Conservation (phyloP, 2,329 filamentous ascomycete species). For the Blastomyces parvus region DNA sequence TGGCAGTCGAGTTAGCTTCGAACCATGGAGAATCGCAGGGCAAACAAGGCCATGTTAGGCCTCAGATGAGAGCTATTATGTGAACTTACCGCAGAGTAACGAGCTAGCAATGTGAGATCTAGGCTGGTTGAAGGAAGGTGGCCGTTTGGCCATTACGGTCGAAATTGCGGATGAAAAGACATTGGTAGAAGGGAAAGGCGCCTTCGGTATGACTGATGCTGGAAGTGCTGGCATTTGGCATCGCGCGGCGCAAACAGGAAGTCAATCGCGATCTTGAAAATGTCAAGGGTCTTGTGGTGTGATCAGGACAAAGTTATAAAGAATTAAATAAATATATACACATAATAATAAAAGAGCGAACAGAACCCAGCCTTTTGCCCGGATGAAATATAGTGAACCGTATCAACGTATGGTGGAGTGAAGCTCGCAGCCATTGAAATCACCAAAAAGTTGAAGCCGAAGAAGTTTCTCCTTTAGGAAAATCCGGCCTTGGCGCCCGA, state of each 20-base stretch:
- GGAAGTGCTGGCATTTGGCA: slow-evolving; percentile 5
- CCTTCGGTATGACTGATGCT: neutral
- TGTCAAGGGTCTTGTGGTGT: neutral
- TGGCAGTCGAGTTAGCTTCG: neutral
- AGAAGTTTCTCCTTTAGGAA: slow-evolving; percentile 1
- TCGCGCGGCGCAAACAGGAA: neutral
- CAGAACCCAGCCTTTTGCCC: neutral
- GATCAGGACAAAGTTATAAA: neutral
- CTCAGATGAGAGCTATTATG: neutral
- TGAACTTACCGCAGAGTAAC: slow-evolving; percentile 27
- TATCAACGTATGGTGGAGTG: neutral
- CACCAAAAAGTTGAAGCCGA: neutral
- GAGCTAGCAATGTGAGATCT: slow-evolving; percentile 24
- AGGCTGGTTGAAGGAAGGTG: slow-evolving; percentile 18
- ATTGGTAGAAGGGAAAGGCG: slow-evolving; percentile 12
- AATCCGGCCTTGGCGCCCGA: slow-evolving; percentile 2
- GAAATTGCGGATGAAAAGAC: slow-evolving; percentile 19
- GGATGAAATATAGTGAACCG: neutral
- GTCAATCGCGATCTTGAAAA: neutral
- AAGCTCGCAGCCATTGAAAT: neutral
- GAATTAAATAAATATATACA: neutral
- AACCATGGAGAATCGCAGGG: neutral
- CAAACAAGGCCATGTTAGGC: neutral
- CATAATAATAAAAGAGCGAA: neutral
- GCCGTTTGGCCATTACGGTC: slow-evolving; percentile 7